Percentiles rank a stretch among this genome's conserved stretches.
These are phyloP conservation scores for Botryotinia narcissicola DNA, from an alignment of 2,329 filamentous ascomycete genomes.

Conservation along the genomic window DNA sequence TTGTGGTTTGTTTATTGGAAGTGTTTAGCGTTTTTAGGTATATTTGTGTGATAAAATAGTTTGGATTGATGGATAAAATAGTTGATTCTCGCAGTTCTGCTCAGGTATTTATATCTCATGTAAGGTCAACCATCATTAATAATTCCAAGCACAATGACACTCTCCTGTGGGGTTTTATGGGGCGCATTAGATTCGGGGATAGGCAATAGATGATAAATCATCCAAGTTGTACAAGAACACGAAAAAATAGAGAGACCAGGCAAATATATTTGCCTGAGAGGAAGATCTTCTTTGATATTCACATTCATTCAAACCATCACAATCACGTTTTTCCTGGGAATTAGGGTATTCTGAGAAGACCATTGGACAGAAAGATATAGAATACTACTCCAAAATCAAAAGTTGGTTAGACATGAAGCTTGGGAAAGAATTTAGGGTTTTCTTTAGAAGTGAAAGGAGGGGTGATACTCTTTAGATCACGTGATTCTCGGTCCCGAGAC, in stretches of 20 bases:
- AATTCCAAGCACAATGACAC: neutral
- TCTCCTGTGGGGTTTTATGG: neutral
- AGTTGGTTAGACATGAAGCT: neutral
- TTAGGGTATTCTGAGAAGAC: fast-evolving
- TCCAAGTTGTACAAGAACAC: neutral
- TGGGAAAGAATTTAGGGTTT: neutral
- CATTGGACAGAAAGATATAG: neutral
- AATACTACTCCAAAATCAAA: neutral
- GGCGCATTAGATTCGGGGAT: neutral
- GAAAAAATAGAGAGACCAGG: neutral
- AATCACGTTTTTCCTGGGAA: too few relatives aligned
- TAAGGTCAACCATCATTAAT: neutral
- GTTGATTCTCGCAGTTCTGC: neutral
- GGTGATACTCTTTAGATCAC: neutral
- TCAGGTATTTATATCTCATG: neutral
- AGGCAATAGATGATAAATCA: neutral
- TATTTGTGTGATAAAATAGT: neutral
- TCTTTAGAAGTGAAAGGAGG: neutral
- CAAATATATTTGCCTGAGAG: neutral
- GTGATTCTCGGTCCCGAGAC: neutral
- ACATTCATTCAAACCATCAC: neutral
- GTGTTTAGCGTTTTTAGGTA: fast-evolving
- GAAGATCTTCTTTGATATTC: neutral
- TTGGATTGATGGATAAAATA: neutral
- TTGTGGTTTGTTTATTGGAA: neutral